Base-by-base conservation (phyloP, 352 stramenopile species). In the Phytophthora tentaculata region DNA sequence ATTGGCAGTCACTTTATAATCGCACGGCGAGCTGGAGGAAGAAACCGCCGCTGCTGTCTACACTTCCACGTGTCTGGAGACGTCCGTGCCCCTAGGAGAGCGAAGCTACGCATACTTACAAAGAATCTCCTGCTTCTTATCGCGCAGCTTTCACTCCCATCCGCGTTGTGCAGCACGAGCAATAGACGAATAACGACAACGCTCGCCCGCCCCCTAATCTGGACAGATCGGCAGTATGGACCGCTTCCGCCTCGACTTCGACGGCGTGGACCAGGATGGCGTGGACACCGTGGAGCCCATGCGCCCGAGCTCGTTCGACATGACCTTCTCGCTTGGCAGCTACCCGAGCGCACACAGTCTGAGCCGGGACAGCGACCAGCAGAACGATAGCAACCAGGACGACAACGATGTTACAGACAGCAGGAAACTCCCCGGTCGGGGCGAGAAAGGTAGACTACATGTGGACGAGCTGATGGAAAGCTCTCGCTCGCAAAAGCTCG, bases 301-400 rank as follows among this genome's bases (percentile, higher is more conserved):
- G 77, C 88, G 88, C 4, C 77, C 88, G n/a, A 94, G 88, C 65
- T 95, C 86, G 28, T 96, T 96, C 68, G 86, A 96, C 80, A 90
- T 92, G 83, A 92, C 84, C 66, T 94, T 94, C 74, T 92, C 83
- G 29, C 83, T 93, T 9, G 81, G 80, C 59, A 77, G 73, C 72
- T 79, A 89, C 67, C 72, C 76, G 51, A 48, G 39, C 29, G 47
- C 61, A 8, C 63, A 71, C 24, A 65, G 64, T 0, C 41, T 83
- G 48, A 72, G 55, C 28, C 62, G 64, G 22, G 68, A 79, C 55
- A 71, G 65, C 39, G 67, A 77, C 28, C n/a, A 45, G 32, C 60
- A 80, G 48, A 17, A 74, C 4, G 63, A 52, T 16, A 72, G 56
- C 43, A 71, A 73, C 20, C 56, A 76, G 24, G 51, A 73, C 28